These are phyloP conservation scores for Penicillium sp. DNA, from an alignment of 2,329 filamentous ascomycete species.

Conservation along the genomic window DNA sequence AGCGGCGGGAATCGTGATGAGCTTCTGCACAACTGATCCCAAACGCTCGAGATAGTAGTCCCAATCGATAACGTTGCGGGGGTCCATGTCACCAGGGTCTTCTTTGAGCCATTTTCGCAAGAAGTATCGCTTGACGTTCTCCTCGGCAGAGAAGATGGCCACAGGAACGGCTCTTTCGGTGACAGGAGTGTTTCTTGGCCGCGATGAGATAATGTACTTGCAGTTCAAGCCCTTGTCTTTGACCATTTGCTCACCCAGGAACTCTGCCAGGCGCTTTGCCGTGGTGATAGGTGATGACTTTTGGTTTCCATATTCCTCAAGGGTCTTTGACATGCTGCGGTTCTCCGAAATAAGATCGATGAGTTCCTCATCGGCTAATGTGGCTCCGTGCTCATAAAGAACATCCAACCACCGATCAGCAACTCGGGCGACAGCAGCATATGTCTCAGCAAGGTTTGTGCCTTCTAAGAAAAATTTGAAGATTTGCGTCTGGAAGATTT, in stretches of 20 bases:
- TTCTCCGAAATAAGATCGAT: constrained; percentile 99
- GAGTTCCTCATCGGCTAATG: constrained; percentile 90
- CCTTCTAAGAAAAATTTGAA: constrained; percentile 99
- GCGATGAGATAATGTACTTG: constrained; percentile 96
- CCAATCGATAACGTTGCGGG: constrained; percentile 89
- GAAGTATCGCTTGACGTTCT: constrained; percentile 82
- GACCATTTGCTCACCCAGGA: constrained; percentile 96
- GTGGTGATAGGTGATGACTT: constrained; percentile 99
- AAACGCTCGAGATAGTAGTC: constrained; percentile 95
- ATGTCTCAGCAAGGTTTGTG: constrained; percentile 81
- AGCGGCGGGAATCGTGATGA: constrained; percentile 97
- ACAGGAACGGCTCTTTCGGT: constrained; percentile 94
- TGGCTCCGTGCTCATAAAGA: constrained; percentile 81
- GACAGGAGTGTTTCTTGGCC: constrained; percentile 83
- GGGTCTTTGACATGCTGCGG: constrained; percentile 93
- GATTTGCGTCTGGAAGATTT: constrained; percentile 98
- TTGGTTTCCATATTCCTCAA: constrained; percentile 92
- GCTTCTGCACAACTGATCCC: constrained; percentile 95
- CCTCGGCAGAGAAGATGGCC: constrained; percentile 94
- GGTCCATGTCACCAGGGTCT: constrained; percentile 87
- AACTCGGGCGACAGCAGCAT: constrained; percentile 86
- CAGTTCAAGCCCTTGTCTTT: constrained; percentile 99
- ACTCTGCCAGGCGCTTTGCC: constrained; percentile 89
- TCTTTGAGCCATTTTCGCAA: constrained; percentile 95
- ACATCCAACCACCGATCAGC: constrained; percentile 98